Percentiles rank a stretch among this genome's conserved stretches.
Evolutionary conservation across 257 asterid species (phyloP).

Genomic region (Fraxinus pennsylvanica): DNA sequence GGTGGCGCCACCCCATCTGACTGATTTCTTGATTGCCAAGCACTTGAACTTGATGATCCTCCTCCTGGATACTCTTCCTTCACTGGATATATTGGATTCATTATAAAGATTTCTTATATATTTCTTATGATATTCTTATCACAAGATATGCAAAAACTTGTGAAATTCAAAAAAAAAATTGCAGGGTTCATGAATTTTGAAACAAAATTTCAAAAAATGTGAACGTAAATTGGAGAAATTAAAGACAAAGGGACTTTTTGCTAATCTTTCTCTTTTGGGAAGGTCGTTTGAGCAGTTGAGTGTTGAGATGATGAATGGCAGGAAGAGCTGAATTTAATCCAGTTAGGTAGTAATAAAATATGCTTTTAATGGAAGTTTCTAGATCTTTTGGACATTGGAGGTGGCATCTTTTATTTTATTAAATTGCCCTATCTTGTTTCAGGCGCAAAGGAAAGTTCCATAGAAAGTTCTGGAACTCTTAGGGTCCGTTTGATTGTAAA

Average conservation of each 20-base stretch:
- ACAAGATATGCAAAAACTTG: not conserved
- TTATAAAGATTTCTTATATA: slow-evolving; percentile 3
- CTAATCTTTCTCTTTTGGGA: slow-evolving; percentile 1
- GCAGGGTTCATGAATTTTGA: not conserved
- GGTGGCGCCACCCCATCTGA: not conserved
- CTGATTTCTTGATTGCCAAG: slow-evolving; percentile 15
- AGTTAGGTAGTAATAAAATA: not conserved
- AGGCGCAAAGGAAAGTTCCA: not conserved
- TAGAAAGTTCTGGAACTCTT: not conserved
- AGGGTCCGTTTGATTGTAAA: too few species aligned
- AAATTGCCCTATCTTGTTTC: not conserved
- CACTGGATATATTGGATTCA: slow-evolving; percentile 37
- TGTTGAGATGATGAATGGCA: slow-evolving; percentile 11
- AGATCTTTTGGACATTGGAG: slow-evolving; percentile 24
- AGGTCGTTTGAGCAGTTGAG: slow-evolving; percentile 24
- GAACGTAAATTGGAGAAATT: not conserved
- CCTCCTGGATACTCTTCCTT: slow-evolving; percentile 54
- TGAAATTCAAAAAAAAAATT: not conserved
- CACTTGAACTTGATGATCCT: slow-evolving; percentile 15
- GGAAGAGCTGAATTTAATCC: not conserved
- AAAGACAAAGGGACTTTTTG: not conserved
- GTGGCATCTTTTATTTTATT: not conserved
- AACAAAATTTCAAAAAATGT: not conserved
- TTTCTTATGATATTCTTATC: not conserved
- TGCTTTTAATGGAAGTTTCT: slow-evolving; percentile 35